These are phyloP conservation scores for Aspergillus thermomutatus DNA, from an alignment of 2,329 filamentous ascomycete genomes.

Conservation along the genomic window DNA sequence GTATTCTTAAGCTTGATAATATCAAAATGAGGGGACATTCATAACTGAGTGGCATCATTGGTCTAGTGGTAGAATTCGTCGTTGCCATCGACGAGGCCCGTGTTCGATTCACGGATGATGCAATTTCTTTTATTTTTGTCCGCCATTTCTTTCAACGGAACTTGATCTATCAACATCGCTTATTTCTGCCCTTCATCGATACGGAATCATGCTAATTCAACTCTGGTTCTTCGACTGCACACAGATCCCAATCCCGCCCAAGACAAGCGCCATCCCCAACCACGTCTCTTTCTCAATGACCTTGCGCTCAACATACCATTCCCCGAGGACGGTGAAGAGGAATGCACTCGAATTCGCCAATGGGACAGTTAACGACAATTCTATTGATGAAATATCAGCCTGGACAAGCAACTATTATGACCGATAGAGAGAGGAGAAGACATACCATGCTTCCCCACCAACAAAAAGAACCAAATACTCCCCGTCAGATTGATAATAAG, in stretches of 20 bases:
- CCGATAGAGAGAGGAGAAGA: conserved; percentile 19
- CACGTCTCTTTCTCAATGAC: conserved; percentile 83
- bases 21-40: background rate
- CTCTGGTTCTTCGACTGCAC: conserved; percentile 56
- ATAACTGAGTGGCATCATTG: conserved; percentile 35
- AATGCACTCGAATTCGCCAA: conserved; percentile 94
- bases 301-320: conserved; percentile 93
- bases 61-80: conserved; percentile 47
- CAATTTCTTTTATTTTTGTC: conserved; percentile 23
- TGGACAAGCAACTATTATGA: background rate
- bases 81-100: conserved; percentile 47
- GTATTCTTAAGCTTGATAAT: too few relatives aligned
- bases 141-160: background rate
- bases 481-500: conserved; percentile 85
- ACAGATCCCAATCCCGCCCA: conserved; percentile 78
- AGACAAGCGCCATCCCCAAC: conserved; percentile 74
- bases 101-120: conserved; percentile 48
- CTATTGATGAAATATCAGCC: conserved; percentile 42
- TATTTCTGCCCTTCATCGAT: background rate
- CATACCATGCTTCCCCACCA: conserved; percentile 88
- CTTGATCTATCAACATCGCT: background rate
- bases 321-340: conserved; percentile 89
- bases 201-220: background rate
- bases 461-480: conserved; percentile 92
- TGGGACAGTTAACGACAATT: conserved; percentile 87